Percentiles rank a stretch among this genome's conserved stretches.
Evolutionary conservation across 2,329 filamentous ascomycete species (phyloP).

Genomic region (Phaeosphaeria sp.): DNA sequence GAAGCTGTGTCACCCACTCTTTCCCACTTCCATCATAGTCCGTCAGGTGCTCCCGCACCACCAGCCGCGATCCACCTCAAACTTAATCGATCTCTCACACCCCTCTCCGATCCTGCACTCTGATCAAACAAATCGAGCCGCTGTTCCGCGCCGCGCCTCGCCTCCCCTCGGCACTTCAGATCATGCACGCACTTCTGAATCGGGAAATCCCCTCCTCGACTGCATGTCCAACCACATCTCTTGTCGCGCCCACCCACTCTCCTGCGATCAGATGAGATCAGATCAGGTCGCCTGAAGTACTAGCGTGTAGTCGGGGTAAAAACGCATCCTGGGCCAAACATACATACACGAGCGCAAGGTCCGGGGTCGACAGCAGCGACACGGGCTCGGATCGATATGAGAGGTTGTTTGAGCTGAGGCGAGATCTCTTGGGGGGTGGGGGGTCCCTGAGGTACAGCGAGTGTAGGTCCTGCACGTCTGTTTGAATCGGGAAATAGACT

Average conservation of each 20-base stretch:
- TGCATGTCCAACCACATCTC: background rate
- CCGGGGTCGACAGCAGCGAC: background rate
- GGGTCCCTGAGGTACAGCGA: background rate
- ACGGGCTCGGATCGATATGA: background rate
- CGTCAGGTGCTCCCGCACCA: background rate
- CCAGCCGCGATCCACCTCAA: background rate
- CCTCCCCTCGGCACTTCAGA: background rate
- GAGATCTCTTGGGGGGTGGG: background rate
- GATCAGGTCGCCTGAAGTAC: background rate
- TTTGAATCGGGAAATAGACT: background rate
- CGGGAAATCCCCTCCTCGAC: background rate
- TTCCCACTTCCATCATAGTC: background rate
- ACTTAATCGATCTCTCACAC: background rate
- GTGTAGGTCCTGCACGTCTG: background rate
- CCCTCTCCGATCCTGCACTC: background rate
- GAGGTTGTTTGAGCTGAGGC: background rate
- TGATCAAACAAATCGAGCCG: background rate
- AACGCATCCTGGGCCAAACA: background rate
- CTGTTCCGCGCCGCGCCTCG: background rate
- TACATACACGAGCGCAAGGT: background rate
- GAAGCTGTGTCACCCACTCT: background rate
- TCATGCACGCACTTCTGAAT: constrained; percentile 1
- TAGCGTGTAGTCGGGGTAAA: constrained; percentile 9
- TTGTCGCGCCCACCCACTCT: background rate
- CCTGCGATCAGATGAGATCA: background rate